phyloP scores from a whole-genome alignment of 768 basidiomycete genomes.

The Termitomyces sp. region DNA sequence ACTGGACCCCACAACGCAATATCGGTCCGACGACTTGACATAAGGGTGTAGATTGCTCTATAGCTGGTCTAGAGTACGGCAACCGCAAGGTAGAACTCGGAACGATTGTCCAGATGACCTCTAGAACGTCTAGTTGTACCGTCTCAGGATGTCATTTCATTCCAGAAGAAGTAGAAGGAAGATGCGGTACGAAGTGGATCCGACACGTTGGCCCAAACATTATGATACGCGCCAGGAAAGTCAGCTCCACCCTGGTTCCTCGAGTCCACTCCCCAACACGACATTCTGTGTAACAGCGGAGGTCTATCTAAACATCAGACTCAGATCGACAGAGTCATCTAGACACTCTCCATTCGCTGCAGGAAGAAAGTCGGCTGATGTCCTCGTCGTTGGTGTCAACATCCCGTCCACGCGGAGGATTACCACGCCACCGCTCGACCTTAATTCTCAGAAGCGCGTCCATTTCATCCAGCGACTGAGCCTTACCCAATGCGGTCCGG shows the following conservation, averaged over 20 bases:
- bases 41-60: constrained; percentile 4
- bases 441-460: constrained; percentile 35
- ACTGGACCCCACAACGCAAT: constrained; percentile 2
- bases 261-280: background rate
- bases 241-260: background rate
- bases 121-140: background rate
- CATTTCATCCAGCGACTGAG: constrained; percentile 40
- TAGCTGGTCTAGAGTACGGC: constrained; percentile 2
- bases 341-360: constrained; percentile 6
- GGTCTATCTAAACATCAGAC: constrained; percentile 5
- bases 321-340: constrained; percentile 6
- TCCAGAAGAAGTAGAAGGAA: constrained; percentile 4
- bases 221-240: background rate
- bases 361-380: constrained; percentile 4
- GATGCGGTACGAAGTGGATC: background rate
- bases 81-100: constrained; percentile 7
- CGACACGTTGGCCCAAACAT: constrained; percentile 2
- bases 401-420: constrained; percentile 20
- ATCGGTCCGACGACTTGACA: constrained; percentile 9
- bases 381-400: constrained; percentile 11
- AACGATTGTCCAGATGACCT: constrained; percentile 6
- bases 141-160: constrained; percentile 9
- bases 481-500: constrained; percentile 35
- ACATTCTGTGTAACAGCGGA: background rate
- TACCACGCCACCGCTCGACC: constrained; percentile 46